Conservation (phyloP, 73 alveolate genomes). For the Tetrahymena thermophila region DNA sequence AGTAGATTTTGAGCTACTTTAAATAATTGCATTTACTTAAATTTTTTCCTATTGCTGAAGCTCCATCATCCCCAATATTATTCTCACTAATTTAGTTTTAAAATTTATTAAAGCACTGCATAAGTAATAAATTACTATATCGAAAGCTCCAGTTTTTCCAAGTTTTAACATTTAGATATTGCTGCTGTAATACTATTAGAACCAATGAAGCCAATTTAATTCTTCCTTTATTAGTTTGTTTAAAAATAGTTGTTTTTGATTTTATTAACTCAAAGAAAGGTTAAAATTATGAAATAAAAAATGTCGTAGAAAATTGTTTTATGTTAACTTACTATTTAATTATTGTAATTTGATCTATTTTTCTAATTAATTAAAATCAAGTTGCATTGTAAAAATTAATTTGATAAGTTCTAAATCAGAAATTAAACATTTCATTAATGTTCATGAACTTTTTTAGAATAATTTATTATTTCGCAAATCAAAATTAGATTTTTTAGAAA, state of each 20-base stretch:
- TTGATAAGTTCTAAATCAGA: too few species aligned
- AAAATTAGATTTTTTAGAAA: too few species aligned
- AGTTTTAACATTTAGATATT: not conserved
- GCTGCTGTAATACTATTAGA: not conserved
- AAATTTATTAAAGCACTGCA: not conserved
- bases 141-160: not conserved
- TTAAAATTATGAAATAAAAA: too few species aligned
- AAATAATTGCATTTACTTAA: not conserved
- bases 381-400: too few species aligned
- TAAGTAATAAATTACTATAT: not conserved
- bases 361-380: too few species aligned
- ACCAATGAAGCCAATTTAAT: not conserved
- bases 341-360: too few species aligned
- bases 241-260: not conserved
- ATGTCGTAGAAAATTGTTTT: not conserved
- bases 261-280: not conserved
- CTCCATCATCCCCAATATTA: not conserved
- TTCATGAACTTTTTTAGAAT: too few species aligned
- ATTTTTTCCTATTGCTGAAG: not conserved
- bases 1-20: not conserved
- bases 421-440: too few species aligned
- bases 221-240: not conserved
- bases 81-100: not conserved
- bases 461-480: too few species aligned
- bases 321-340: too few species aligned